A percentile compares a stretch with the other conserved stretches of the same genome.
Evolutionary conservation across 495 filamentous ascomycete species (phyloP).

Genomic region (Aspergillus taichungensis): DNA sequence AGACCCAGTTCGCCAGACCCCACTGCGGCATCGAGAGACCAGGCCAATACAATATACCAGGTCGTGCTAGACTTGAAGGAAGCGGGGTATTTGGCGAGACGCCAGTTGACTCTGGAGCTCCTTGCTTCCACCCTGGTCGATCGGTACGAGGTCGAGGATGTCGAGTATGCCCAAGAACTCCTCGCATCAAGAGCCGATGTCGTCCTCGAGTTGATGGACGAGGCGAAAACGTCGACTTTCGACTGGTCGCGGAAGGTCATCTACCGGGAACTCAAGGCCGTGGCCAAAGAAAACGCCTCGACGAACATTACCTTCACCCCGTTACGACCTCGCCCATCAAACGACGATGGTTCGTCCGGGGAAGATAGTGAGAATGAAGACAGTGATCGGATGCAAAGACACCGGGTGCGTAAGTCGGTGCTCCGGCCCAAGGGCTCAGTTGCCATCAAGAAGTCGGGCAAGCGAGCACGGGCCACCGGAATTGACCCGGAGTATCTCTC

Average conservation of each 20-base stretch:
- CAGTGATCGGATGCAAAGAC: constrained; percentile 15
- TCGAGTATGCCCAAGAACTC: constrained; percentile 30
- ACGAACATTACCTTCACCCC: constrained; percentile 27
- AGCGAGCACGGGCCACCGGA: constrained; percentile 37
- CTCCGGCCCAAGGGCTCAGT: constrained; percentile 40
- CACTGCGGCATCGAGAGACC: constrained; percentile 22
- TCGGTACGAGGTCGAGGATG: constrained; percentile 21
- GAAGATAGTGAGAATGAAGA: constrained; percentile 27
- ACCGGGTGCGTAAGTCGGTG: constrained; percentile 40
- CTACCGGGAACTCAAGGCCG: constrained; percentile 33
- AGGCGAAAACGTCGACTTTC: constrained; percentile 27
- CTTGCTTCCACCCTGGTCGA: constrained; percentile 20
- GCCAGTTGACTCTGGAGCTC: constrained; percentile 33
- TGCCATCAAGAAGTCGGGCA: constrained; percentile 34
- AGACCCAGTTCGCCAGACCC: constrained; percentile 19
- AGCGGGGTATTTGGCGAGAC: constrained; percentile 37
- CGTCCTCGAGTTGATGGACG: constrained; percentile 29
- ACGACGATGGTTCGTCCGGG: constrained; percentile 27
- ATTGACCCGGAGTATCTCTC: constrained; percentile 22
- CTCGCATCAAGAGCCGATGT: constrained; percentile 23
- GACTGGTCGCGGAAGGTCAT: constrained; percentile 39
- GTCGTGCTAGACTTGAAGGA: constrained; percentile 29
- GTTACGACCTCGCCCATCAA: constrained; percentile 17
- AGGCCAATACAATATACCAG: constrained; percentile 30
- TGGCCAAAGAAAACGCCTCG: constrained; percentile 13